These are phyloP conservation scores for Coemansia sp. DNA, from an alignment of 192 early-diverging fungal genomes.

Conservation along the genomic window DNA sequence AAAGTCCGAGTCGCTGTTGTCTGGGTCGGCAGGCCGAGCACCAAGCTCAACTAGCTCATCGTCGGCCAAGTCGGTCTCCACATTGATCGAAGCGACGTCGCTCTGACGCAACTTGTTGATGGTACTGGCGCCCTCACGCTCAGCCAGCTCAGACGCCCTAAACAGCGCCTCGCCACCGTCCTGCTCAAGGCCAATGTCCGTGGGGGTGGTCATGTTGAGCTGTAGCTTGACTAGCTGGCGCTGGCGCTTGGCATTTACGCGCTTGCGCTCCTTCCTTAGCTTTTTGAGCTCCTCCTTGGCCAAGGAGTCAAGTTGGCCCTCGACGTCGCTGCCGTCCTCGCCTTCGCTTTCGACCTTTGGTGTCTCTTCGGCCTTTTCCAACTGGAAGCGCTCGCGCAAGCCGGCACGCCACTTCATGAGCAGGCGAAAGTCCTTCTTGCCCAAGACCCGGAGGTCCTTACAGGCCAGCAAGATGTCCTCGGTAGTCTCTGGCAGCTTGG, in stretches of 20 bases:
- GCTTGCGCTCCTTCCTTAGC: constrained; percentile 59
- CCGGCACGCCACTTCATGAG: constrained; percentile 86
- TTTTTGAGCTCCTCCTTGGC: constrained; percentile 47
- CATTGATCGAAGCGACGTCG: constrained; percentile 53
- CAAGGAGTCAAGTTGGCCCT: constrained; percentile 49
- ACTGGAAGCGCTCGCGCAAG: constrained; percentile 60
- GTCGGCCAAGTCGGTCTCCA: constrained; percentile 45
- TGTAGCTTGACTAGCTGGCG: constrained; percentile 73
- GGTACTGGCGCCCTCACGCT: constrained; percentile 30
- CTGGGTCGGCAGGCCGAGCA: constrained; percentile 34
- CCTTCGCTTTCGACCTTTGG: constrained; percentile 43
- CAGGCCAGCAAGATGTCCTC: constrained; percentile 78
- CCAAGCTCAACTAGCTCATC: constrained; percentile 56
- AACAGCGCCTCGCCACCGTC: constrained; percentile 62
- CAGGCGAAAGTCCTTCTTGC: constrained; percentile 89
- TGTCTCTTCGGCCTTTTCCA: constrained; percentile 47
- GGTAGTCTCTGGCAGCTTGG: constrained; percentile 66
- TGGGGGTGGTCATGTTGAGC: constrained; percentile 74
- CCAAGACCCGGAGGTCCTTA: constrained; percentile 87
- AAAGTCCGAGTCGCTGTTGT: constrained; percentile 24
- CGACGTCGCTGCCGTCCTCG: constrained; percentile 50
- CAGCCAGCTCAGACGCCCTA: constrained; percentile 49
- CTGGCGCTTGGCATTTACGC: constrained; percentile 67
- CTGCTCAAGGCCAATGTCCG: constrained; percentile 74
- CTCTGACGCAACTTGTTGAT: constrained; percentile 35